Evolutionary conservation across 495 filamentous ascomycete species (phyloP).

Genomic region (Endocarpon pusillum): DNA sequence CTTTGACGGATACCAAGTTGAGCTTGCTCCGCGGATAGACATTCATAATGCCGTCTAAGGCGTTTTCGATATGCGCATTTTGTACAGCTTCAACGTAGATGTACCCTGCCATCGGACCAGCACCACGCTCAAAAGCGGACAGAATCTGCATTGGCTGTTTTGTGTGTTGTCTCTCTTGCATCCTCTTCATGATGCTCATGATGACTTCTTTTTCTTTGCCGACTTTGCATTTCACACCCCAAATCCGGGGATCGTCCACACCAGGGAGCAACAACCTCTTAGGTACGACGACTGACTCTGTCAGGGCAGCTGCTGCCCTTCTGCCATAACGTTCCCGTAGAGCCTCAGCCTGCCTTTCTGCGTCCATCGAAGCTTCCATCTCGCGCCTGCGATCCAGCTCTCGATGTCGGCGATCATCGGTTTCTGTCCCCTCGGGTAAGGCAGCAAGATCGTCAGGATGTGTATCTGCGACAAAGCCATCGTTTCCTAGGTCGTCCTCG

Average conservation of each 20-base stretch:
- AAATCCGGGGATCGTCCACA: constrained; percentile 91
- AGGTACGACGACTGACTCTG: constrained; percentile 49
- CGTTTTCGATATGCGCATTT: constrained; percentile 67
- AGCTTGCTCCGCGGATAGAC: constrained; percentile 72
- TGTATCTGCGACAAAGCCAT: constrained; percentile 66
- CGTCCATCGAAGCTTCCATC: constrained; percentile 66
- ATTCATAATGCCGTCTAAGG: constrained; percentile 66
- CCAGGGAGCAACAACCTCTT: constrained; percentile 78
- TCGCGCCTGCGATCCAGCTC: constrained; percentile 88
- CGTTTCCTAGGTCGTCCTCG: constrained; percentile 67
- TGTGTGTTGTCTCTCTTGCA: constrained; percentile 57
- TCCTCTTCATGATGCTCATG: constrained; percentile 67
- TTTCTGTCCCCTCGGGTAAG: constrained; percentile 57
- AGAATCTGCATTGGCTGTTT: constrained; percentile 64
- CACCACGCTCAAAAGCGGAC: constrained; percentile 69
- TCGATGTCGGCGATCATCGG: constrained; percentile 80
- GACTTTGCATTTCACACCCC: constrained; percentile 81
- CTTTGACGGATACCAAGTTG: constrained; percentile 81
- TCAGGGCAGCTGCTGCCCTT: constrained; percentile 34
- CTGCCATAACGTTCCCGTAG: constrained; percentile 72
- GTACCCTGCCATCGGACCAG: constrained; percentile 74
- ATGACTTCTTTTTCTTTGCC: constrained; percentile 90
- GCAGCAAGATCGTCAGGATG: constrained; percentile 83
- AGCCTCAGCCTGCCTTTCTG: constrained; percentile 79
- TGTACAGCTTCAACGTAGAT: constrained; percentile 85